These are phyloP conservation scores for Komagataella pseudopastoris DNA, from an alignment of 805 yeast genomes.

Conservation along the genomic window DNA sequence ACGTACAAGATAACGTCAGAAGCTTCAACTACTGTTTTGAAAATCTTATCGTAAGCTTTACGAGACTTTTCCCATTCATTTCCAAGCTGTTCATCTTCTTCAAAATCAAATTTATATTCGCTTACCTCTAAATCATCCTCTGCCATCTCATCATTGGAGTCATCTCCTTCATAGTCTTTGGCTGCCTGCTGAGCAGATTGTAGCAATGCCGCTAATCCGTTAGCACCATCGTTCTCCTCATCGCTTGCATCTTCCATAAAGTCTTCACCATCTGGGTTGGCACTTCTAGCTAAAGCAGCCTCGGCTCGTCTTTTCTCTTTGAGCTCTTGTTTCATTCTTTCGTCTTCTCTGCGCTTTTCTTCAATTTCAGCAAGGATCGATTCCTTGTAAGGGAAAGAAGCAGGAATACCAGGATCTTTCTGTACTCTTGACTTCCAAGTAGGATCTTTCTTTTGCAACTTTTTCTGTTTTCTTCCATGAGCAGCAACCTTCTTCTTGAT, in stretches of 20 bases:
- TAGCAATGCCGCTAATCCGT: constrained; percentile 63
- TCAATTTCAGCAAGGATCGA: constrained; percentile 64
- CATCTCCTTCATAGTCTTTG: constrained; percentile 46
- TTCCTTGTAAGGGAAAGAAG: constrained; percentile 90
- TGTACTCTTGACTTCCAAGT: constrained; percentile 83
- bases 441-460: constrained; percentile 72
- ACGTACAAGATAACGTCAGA: constrained; percentile 87
- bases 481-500: constrained; percentile 93
- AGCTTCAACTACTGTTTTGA: constrained; percentile 85
- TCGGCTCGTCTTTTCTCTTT: constrained; percentile 34
- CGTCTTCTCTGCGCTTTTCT: constrained; percentile 38
- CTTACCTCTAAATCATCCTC: constrained; percentile 35
- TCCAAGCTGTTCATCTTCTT: constrained; percentile 24
- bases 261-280: constrained; percentile 20
- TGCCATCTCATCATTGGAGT: constrained; percentile 22
- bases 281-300: constrained; percentile 31
- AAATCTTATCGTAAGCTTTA: constrained; percentile 87
- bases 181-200: constrained; percentile 90
- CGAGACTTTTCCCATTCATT: constrained; percentile 59
- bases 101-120: constrained; percentile 33
- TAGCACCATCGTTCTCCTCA: constrained; percentile 27
- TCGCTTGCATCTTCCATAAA: constrained; percentile 18
- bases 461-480: constrained; percentile 73
- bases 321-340: constrained; percentile 37
- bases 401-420: constrained; percentile 92